Evolutionary conservation across 352 stramenopile genomes (phyloP).

Genomic region (Globisporangium nagaii): DNA sequence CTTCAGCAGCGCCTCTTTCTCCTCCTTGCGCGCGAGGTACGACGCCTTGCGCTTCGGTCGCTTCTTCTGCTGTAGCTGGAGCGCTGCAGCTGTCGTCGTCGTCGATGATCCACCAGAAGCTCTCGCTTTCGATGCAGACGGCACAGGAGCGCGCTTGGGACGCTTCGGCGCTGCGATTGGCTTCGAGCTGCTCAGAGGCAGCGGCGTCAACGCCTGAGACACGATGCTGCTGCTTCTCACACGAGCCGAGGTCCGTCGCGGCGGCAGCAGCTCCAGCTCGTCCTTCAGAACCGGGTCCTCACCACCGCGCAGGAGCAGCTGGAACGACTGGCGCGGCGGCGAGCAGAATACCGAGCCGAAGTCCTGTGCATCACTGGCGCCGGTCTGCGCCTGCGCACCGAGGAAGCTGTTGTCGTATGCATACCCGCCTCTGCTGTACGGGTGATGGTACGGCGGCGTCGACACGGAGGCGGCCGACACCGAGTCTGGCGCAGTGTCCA

Average conservation of each 20-base stretch:
- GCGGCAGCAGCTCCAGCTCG: background rate
- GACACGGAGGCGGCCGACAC: too few relatives aligned
- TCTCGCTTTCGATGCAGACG: background rate
- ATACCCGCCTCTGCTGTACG: too few relatives aligned
- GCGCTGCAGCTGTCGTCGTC: background rate
- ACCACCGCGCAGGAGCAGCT: conserved; percentile 4
- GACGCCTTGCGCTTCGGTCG: conserved; percentile 6
- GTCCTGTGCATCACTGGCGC: background rate
- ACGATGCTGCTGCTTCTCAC: background rate
- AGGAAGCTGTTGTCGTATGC: background rate
- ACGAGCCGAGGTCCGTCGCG: background rate
- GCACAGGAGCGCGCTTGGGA: background rate
- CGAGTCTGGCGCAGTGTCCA: too few relatives aligned
- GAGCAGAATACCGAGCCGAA: conserved; percentile 2
- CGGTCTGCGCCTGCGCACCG: background rate
- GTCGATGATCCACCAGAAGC: background rate
- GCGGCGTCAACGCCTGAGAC: background rate
- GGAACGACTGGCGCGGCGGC: conserved; percentile 7
- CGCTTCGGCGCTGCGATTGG: background rate
- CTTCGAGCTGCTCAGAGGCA: too few relatives aligned
- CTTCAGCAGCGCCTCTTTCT: conserved; percentile 27
- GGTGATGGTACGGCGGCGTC: too few relatives aligned
- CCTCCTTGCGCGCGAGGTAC: conserved; percentile 17
- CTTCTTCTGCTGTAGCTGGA: conserved; percentile 7
- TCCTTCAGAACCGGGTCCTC: conserved; percentile 6